Evolutionary conservation across 352 stramenopile species (phyloP).

Genomic region (Pythium grandisporangium): DNA sequence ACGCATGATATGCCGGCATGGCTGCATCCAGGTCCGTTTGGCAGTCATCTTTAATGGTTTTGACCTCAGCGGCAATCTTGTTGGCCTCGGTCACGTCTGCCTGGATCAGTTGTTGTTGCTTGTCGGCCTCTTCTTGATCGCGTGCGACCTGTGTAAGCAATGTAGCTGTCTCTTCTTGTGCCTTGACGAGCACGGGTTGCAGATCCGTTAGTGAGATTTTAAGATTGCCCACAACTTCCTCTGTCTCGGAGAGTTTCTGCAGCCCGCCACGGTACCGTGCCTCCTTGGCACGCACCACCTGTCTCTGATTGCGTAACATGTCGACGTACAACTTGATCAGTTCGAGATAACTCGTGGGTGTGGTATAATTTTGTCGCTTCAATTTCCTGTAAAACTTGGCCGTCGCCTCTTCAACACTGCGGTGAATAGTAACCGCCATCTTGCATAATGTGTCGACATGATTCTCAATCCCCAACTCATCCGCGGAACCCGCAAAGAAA

Average conservation of each 20-base stretch:
- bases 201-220: conserved; percentile 89
- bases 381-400: conserved; percentile 73
- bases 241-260: conserved; percentile 90
- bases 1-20: conserved; percentile 88
- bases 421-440: conserved; percentile 92
- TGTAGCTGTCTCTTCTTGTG: conserved; percentile 79
- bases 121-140: conserved; percentile 88
- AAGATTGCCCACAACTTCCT: conserved; percentile 89
- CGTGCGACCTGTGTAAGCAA: conserved; percentile 85
- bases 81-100: conserved; percentile 87
- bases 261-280: conserved; percentile 76
- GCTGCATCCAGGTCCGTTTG: conserved; percentile 90
- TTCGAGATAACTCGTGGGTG: conserved; percentile 92
- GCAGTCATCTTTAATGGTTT: conserved; percentile 91
- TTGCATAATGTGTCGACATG: conserved; percentile 86
- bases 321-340: conserved; percentile 92
- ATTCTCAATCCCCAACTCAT: conserved; percentile 82
- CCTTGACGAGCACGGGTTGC: conserved; percentile 85
- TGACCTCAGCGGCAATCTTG: conserved; percentile 87
- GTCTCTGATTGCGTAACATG: conserved; percentile 83
- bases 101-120: conserved; percentile 87
- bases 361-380: conserved; percentile 92
- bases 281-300: conserved; percentile 79
- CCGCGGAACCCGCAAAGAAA: conserved; percentile 80
- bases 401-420: conserved; percentile 84